Percentiles rank a stretch among this genome's conserved stretches.
Conservation (phyloP, 202 grass and related monocot genomes). For the Bolboschoenoplectus hybrid region DNA sequence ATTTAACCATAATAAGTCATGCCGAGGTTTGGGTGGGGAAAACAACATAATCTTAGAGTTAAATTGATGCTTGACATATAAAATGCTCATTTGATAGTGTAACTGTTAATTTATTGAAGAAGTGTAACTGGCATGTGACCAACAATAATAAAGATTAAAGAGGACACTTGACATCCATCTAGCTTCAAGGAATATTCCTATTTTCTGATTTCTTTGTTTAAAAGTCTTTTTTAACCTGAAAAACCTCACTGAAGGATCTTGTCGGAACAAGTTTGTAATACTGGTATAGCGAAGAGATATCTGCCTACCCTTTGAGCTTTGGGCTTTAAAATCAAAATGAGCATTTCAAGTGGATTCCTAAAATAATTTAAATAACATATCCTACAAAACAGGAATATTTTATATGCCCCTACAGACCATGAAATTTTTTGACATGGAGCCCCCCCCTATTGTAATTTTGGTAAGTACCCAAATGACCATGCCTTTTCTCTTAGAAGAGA, state of each 20-base stretch:
- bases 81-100: not conserved
- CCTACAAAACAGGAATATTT: not conserved
- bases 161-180: not conserved
- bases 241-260: not conserved
- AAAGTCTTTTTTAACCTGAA: not conserved
- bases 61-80: not conserved
- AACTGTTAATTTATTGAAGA: not conserved
- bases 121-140: not conserved
- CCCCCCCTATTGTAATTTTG: not conserved
- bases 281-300: not conserved
- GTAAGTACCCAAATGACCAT: slow-evolving; percentile 7
- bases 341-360: slow-evolving; percentile 1
- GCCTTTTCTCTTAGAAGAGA: not conserved
- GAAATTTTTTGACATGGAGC: not conserved
- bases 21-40: not conserved
- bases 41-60: not conserved
- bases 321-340: not conserved
- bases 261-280: not conserved
- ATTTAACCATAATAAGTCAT: not conserved
- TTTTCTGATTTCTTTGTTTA: not conserved
- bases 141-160: not conserved
- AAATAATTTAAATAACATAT: not conserved
- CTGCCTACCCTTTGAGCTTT: not conserved
- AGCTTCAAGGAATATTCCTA: not conserved
- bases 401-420: not conserved